Conservation (phyloP, 2,329 filamentous ascomycete genomes). For the Cryphonectria carpinicola region DNA sequence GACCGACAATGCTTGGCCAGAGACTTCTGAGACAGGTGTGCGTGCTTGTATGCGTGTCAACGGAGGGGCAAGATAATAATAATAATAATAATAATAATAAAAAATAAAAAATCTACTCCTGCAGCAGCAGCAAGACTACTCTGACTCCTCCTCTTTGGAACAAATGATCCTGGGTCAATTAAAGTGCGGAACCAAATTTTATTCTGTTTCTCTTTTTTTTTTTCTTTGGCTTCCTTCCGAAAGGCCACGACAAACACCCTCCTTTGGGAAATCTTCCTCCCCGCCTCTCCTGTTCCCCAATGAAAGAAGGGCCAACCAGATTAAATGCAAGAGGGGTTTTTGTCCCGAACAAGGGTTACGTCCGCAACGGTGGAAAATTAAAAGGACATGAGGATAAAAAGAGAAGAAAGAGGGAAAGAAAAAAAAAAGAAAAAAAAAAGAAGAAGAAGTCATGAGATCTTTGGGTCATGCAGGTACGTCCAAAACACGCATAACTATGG, state of each 20-base stretch:
- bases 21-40: not conserved
- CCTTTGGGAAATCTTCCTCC: not conserved
- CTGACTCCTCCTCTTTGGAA: not conserved
- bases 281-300: too few species aligned
- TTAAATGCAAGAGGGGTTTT: too few species aligned
- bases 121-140: not conserved
- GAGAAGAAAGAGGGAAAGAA: not conserved
- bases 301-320: too few species aligned
- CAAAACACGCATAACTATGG: not conserved
- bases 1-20: not conserved
- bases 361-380: not conserved
- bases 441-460: not conserved
- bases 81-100: too few species aligned
- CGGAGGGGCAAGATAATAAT: too few species aligned
- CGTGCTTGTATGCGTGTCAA: not conserved
- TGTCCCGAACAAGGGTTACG: not conserved
- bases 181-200: not conserved
- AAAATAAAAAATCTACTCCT: too few species aligned
- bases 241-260: not conserved
- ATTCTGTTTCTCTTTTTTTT: not conserved
- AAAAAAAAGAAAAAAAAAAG: not conserved
- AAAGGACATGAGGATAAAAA: not conserved
- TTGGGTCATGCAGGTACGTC: not conserved
- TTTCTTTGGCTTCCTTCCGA: not conserved
- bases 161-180: not conserved